Percentiles rank a stretch among this genome's conserved stretches.
Conservation (phyloP, 441 rosid genomes). For the Erodium texanum region DNA sequence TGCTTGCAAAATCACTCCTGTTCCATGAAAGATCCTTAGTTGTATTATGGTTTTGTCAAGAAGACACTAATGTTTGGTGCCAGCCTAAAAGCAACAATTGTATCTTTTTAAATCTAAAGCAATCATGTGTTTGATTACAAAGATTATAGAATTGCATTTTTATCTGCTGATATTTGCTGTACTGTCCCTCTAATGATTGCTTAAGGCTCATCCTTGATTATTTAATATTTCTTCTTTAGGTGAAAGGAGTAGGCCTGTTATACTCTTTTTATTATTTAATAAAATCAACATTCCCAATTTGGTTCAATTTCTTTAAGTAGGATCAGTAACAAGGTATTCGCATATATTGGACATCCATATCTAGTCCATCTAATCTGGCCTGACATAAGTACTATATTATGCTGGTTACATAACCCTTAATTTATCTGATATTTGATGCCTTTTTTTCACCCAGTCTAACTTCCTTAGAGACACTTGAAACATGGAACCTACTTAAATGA, state of each 20-base stretch:
- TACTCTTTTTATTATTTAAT: background rate
- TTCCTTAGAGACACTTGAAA: background rate
- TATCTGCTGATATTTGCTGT: background rate
- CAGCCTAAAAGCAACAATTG: background rate
- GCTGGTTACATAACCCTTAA: background rate
- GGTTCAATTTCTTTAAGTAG: background rate
- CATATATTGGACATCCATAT: background rate
- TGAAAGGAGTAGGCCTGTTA: background rate
- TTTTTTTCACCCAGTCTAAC: background rate
- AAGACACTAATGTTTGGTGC: background rate
- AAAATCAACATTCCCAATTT: background rate
- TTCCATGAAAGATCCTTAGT: background rate
- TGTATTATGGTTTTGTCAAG: background rate
- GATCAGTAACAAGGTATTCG: background rate
- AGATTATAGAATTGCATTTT: background rate
- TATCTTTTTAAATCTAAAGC: background rate
- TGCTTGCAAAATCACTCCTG: conserved; percentile 9
- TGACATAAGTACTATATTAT: background rate
- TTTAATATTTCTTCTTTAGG: background rate
- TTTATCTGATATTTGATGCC: background rate
- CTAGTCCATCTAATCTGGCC: background rate
- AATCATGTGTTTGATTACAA: background rate
- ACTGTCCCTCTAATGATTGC: background rate
- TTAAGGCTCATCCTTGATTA: background rate
- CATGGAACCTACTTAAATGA: background rate